phyloP scores from a whole-genome alignment of 2,329 filamentous ascomycete species.

The Chaetomiaceae sp. region DNA sequence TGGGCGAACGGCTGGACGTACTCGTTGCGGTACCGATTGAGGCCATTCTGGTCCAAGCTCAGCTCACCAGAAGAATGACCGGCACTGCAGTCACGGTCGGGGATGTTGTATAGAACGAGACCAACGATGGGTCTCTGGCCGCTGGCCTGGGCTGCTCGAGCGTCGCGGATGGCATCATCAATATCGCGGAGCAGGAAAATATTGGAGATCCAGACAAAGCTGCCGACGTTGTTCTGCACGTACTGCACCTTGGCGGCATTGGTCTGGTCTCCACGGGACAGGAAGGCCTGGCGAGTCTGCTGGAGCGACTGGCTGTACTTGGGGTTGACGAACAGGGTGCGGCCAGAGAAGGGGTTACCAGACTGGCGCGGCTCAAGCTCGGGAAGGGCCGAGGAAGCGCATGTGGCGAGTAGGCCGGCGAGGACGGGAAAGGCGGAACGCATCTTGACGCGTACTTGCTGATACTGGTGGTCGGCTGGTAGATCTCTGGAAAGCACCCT shows the following conservation, averaged over 20 bases:
- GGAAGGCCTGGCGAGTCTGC: slow-evolving; percentile 30
- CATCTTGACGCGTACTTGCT: neutral
- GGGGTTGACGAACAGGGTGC: slow-evolving; percentile 44
- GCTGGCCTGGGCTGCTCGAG: slow-evolving; percentile 33
- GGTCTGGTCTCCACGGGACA: slow-evolving; percentile 35
- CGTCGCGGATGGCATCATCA: slow-evolving; percentile 35
- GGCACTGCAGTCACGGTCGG: slow-evolving; percentile 41
- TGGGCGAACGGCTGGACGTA: slow-evolving; percentile 34
- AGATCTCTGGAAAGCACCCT: neutral
- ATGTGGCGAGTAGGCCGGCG: slow-evolving; percentile 9
- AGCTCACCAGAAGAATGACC: slow-evolving; percentile 40
- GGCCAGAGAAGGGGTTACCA: slow-evolving; percentile 43
- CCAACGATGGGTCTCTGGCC: slow-evolving; percentile 38
- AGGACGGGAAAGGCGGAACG: slow-evolving; percentile 6
- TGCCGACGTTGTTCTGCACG: slow-evolving; percentile 36
- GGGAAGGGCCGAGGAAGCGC: slow-evolving; percentile 12
- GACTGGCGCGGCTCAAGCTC: slow-evolving; percentile 14
- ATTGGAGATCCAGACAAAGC: slow-evolving; percentile 42
- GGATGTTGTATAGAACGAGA: slow-evolving; percentile 42
- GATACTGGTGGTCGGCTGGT: neutral
- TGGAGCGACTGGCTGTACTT: slow-evolving; percentile 39
- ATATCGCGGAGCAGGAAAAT: slow-evolving; percentile 35
- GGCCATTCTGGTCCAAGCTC: slow-evolving; percentile 30
- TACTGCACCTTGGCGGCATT: slow-evolving; percentile 38
- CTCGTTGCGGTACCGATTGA: too few species aligned